These are phyloP conservation scores for Multifurca ochricompacta DNA, from an alignment of 768 basidiomycete genomes.

Conservation along the genomic window DNA sequence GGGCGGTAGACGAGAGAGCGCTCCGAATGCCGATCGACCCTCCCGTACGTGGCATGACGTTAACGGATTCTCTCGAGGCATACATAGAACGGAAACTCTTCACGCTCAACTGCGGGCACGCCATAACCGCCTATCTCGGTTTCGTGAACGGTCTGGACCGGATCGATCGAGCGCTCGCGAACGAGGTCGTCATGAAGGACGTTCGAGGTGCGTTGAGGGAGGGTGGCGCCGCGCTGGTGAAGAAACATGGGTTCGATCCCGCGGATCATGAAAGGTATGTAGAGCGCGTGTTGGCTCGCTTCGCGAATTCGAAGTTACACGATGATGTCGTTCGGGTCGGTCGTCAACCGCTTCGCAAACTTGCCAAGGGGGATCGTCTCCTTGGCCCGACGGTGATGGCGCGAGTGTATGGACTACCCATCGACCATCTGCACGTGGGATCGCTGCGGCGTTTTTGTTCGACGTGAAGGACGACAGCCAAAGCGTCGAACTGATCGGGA, in stretches of 20 bases:
- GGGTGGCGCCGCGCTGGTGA: slow-evolving; percentile 31
- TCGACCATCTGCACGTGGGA: slow-evolving; percentile 29
- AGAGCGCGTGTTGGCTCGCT: slow-evolving; percentile 29
- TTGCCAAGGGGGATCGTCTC: slow-evolving; percentile 30
- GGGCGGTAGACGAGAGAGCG: slow-evolving; percentile 30
- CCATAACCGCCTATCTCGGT: slow-evolving; percentile 34
- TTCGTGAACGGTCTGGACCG: slow-evolving; percentile 27
- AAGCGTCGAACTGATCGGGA: slow-evolving; percentile 27
- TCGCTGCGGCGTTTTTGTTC: slow-evolving; percentile 32
- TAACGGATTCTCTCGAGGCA: slow-evolving; percentile 28
- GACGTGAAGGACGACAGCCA: slow-evolving; percentile 30
- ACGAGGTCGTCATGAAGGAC: slow-evolving; percentile 25
- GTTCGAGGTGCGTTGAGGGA: slow-evolving; percentile 31
- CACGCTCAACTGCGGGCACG: slow-evolving; percentile 37
- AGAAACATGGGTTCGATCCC: slow-evolving; percentile 25
- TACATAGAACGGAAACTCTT: slow-evolving; percentile 38
- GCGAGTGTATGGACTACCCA: slow-evolving; percentile 26
- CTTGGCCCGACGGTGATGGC: slow-evolving; percentile 33
- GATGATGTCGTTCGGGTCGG: slow-evolving; percentile 34
- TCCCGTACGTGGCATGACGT: slow-evolving; percentile 27
- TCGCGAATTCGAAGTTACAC: slow-evolving; percentile 30
- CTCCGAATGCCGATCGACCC: slow-evolving; percentile 26
- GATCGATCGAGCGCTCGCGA: slow-evolving; percentile 29
- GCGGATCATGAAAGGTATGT: slow-evolving; percentile 28
- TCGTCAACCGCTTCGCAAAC: slow-evolving; percentile 34